Evolutionary conservation across 1,139 yeast genomes (phyloP), one percentile per base, ranked within the genome.

Genomic region (Magnusiomyces suaveolens): DNA sequence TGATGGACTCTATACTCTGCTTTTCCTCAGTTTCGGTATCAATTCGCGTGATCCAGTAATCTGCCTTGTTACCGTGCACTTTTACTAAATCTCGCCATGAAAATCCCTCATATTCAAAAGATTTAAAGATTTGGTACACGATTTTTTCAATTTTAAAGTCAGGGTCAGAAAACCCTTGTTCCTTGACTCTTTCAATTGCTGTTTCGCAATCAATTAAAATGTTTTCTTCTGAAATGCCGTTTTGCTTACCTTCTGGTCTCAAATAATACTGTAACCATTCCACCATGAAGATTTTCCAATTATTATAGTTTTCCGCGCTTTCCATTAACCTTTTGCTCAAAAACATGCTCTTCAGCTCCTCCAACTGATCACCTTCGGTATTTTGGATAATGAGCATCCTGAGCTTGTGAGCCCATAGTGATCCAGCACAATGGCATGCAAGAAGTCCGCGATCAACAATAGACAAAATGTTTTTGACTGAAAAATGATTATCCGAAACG

Each of bases 11-110:
- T 53, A 58, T 54, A 10, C 62, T 64, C 1, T 68, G 67, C 56
- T 70, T 60, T 4, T n/a, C n/a, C 14, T 41, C 44, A 4, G 20
- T 18, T 41, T 41, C 44, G n/a, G 44, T n/a, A 3, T 73, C 70
- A 48, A 69, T 64, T 8, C 75, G 74, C 53, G 67, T 71, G 6
- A 80, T 57, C 85, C 85, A 82, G 12, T 75, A 70, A 26, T 76
- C 80, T 18, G 74, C 64, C 57, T 76, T 74, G 2, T 62, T 56
- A 0, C 65, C 58, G 54, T 70, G 75, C 0, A 55, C 60, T 2
- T 63, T 61, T 2, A 73, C 55, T 33, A 80, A 59, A n/a, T 53
- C 52, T 1, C 63, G 57, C 54, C 77, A 59, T 1, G 71, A 55
- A 0, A 54, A 50, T 16, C 18, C 43, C n/a, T 54, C 58, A 8